Evolutionary conservation across 257 asterid species (phyloP), one percentile per base, ranked within the genome.

Genomic region (Ophiorrhiza pumila): DNA sequence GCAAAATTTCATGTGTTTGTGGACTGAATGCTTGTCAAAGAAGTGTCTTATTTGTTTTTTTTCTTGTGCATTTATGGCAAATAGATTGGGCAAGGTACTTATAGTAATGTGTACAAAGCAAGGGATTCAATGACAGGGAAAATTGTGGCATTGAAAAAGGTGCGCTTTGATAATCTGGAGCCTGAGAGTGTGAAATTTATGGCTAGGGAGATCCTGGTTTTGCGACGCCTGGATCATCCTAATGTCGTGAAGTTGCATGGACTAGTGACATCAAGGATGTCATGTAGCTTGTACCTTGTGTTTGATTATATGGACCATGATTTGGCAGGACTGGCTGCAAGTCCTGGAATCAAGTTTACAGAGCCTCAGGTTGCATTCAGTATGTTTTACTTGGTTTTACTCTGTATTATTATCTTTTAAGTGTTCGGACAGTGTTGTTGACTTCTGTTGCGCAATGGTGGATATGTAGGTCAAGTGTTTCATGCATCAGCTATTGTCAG

Each of bases 31-130:
- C 64, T 77, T 63, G 10, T 53, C 27, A 49, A 50, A 46, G 69
- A 53, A 50, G 65, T 41, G 65, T 67, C 14, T 65, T 69, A 79
- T 83, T 35, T 27, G 70, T 62, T 27, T 79, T 76, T 62, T 72
- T 61, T 39, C 64, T 74, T 60, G 72, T 45, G 58, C 80, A 60
- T 79, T 59, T 67, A 50, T 65, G 73, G 49, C 53, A 8, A 73
- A 53, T 88, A 91, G 97, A 91, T 91, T 86, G 97, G 96, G 55
- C 95, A 88, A 88, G 97, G 97, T 53, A 91, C 97, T 59, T 91
- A 88, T 76, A 86, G 95, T 77, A 88, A 85, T 85, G 97, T 89
- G 39, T 91, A 91, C 81, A 91, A 91, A 85, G 97, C 97, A 79
- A 91, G 84, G 78, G 97, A 91, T 76, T 74, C 82, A 50, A 68